Percentiles rank a stretch among this genome's conserved stretches.
These are phyloP conservation scores for Lobosporangium transversale DNA, from an alignment of 192 early-diverging fungal genomes.

Conservation along the genomic window DNA sequence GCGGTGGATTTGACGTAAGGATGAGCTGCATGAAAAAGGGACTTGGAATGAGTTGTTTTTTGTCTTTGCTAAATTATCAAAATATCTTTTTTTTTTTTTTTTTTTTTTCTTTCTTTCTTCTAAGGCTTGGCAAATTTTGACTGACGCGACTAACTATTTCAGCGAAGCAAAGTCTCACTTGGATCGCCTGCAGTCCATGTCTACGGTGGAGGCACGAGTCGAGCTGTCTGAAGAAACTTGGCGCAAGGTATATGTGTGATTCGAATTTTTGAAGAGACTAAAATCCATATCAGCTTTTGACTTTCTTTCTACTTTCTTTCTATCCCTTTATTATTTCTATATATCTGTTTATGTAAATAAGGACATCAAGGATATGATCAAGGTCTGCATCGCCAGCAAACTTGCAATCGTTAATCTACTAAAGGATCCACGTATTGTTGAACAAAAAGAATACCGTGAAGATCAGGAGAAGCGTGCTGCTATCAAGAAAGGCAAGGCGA, in stretches of 20 bases:
- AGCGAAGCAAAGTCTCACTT: slow-evolving; percentile 17
- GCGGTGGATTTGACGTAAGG: slow-evolving; percentile 47
- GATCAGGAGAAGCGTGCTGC: not conserved
- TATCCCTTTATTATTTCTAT: not conserved
- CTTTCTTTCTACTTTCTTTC: not conserved
- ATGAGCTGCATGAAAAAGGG: not conserved
- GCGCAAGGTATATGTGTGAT: slow-evolving; percentile 23
- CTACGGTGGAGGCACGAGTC: slow-evolving; percentile 17
- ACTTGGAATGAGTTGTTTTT: no score
- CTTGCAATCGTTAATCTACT: slow-evolving; percentile 8
- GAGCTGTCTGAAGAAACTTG: slow-evolving; percentile 29
- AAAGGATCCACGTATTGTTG: slow-evolving; percentile 30
- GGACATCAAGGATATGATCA: slow-evolving; percentile 38
- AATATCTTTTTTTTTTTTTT: not conserved
- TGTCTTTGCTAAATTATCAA: no score
- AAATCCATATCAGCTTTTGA: not conserved
- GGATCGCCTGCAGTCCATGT: slow-evolving; percentile 18
- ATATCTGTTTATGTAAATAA: not conserved
- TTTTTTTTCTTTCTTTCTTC: not conserved
- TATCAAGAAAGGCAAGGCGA: slow-evolving; percentile 15
- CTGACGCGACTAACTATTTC: slow-evolving; percentile 14
- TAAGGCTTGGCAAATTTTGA: slow-evolving; percentile 27
- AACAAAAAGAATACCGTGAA: slow-evolving; percentile 10
- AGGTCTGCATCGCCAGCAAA: slow-evolving; percentile 35
- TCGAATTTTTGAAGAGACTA: not conserved